Percentiles rank a stretch among this genome's conserved stretches.
phyloP scores from a whole-genome alignment of 768 basidiomycete species.

The Auricularia sp. region DNA sequence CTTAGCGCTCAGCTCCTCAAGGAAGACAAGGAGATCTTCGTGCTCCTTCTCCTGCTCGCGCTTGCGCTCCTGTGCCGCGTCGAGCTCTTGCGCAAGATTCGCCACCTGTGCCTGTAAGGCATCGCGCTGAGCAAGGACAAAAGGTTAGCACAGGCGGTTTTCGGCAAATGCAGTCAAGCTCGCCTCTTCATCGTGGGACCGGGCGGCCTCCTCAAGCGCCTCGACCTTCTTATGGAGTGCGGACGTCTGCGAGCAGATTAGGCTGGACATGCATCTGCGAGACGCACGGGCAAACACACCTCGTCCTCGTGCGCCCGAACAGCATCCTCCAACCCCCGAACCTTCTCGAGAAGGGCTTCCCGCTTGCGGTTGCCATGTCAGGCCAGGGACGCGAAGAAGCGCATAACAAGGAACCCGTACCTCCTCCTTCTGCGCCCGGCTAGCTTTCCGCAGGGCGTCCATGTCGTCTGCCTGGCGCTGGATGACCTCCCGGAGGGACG shows the following conservation, averaged over 20 bases:
- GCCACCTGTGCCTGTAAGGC: constrained; percentile 38
- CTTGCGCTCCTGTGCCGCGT: constrained; percentile 3
- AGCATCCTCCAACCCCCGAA: not conserved
- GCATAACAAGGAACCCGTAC: constrained; percentile 15
- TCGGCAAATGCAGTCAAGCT: constrained; percentile 5
- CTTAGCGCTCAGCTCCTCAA: constrained; percentile 87
- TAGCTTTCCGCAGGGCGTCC: constrained; percentile 17
- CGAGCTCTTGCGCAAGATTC: constrained; percentile 37
- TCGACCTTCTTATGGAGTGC: not conserved
- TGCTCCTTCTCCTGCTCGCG: constrained; percentile 87
- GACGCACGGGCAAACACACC: not conserved
- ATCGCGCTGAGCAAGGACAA: constrained; percentile 25
- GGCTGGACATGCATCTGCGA: not conserved
- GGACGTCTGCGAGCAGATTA: not conserved
- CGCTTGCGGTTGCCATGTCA: not conserved
- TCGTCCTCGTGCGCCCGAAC: not conserved
- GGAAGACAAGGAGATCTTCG: constrained; percentile 84
- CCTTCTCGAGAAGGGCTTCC: not conserved
- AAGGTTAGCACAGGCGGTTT: constrained; percentile 9
- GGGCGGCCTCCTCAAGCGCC: not conserved
- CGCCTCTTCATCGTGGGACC: not conserved
- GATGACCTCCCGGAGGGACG: constrained; percentile 75
- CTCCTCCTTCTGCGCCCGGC: constrained; percentile 25
- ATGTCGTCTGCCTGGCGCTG: constrained; percentile 54
- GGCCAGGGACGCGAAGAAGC: constrained; percentile 5